These are phyloP conservation scores for Ganoderma sp. DNA, from an alignment of 1,284 basidiomycete genomes.

Conservation along the genomic window DNA sequence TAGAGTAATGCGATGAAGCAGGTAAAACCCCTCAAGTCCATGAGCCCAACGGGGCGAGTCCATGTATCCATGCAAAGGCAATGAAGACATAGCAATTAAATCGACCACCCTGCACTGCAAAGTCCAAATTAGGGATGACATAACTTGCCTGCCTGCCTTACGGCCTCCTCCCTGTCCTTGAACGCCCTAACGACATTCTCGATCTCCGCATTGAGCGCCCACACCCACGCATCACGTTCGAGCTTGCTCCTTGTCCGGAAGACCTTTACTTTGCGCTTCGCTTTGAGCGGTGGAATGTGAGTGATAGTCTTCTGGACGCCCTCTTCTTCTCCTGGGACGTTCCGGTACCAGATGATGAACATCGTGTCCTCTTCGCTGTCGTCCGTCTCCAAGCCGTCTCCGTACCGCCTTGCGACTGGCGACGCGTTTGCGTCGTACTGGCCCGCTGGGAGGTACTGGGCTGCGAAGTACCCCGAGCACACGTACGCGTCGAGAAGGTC, in stretches of 20 bases:
- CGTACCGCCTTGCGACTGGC: constrained; percentile 68
- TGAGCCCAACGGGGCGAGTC: background rate
- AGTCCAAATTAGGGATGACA: constrained; percentile 26
- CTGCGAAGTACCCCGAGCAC: constrained; percentile 77
- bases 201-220: constrained; percentile 83
- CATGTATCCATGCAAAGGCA: background rate
- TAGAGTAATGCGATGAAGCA: constrained; percentile 12
- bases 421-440: constrained; percentile 62
- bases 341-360: constrained; percentile 73
- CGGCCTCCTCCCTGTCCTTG: constrained; percentile 59
- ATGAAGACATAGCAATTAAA: background rate
- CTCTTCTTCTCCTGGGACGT: constrained; percentile 34
- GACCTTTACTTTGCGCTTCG: constrained; percentile 67
- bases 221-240: constrained; percentile 89
- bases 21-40: background rate
- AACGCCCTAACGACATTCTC: constrained; percentile 72
- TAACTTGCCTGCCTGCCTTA: constrained; percentile 63
- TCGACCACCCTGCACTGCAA: background rate
- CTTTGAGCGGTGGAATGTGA: constrained; percentile 58
- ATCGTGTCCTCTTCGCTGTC: constrained; percentile 78
- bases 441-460: constrained; percentile 63
- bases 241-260: constrained; percentile 79
- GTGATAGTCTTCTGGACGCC: constrained; percentile 24
- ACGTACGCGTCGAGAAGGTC: constrained; percentile 78
- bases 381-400: constrained; percentile 79